Evolutionary conservation across 768 basidiomycete genomes (phyloP), one percentile per base, ranked within the genome.

Genomic region (Tylopilus sp.): DNA sequence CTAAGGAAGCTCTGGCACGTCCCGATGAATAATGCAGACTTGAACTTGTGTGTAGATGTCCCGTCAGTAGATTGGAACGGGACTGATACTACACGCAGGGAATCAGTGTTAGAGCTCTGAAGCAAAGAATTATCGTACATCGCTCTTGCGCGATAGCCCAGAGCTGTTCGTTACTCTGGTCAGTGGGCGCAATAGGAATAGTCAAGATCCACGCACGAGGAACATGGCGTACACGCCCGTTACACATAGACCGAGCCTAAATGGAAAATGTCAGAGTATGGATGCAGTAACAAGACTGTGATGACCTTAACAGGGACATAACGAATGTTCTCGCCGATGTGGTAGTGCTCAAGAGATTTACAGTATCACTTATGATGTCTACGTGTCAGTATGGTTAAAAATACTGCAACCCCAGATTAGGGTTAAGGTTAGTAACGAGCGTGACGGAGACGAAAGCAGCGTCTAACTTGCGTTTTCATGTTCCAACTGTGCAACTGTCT

Each of bases 61-160:
- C 82, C 83, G 57, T 87, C 81, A 59, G 83, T 73, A 15, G 82
- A 79, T 58, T 82, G 75, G 71, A 94, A 93, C 15, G 91, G 90
- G 25, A 90, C 89, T 23, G 91, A 89, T 49, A 94, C 90, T 92
- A 51, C 0, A 51, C 35, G 30, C 21, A 10, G 21, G 35, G 18
- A 15, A 21, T 57, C 33, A 56, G 45, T n/a, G 41, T 39, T 21
- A 26, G 48, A 28, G n/a, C 9, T 22, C 20, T 11, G 18, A 31
- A 44, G 5, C 18, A 23, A 28, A 1, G 9, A 22, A 26, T 7
- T 46, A 70, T 12, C 82, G 61, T 69, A 97, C 95, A 68, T 70
- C 95, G 79, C 74, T 98, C 97, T 74, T 99, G 97, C 9, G 92
- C 90, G 40, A 95, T 81, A 11, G 90, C 93, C 92, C 92, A 91